Base-by-base conservation (phyloP, 495 filamentous ascomycete genomes). In the Aspergillus wentii region DNA sequence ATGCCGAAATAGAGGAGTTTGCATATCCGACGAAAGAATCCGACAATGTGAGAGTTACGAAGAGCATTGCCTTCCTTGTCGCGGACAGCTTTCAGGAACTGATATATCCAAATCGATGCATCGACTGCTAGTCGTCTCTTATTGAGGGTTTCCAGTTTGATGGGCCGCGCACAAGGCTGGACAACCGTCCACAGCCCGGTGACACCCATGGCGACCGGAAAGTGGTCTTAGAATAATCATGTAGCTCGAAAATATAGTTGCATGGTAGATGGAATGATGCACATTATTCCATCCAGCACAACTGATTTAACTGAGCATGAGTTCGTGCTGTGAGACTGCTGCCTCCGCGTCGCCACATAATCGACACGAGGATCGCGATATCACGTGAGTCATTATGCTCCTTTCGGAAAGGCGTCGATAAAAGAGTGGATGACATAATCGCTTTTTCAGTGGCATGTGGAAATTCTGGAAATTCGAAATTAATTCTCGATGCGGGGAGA, bases 61-160 rank as follows among this genome's bases (percentile, higher is more conserved):
- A 98, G 76, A 1, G 92, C 94, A 54, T 98, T 95, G 26, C 92
- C 92, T 65, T 98, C 92, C 53, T 95, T 94, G 63, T 98, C 92
- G 50, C 92, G 88, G 2, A 98, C 94, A 13, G 92, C 92, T 66
- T 98, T 98, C 44, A 98, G 76, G 56, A 98, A 98, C 57, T 98
- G 92, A 68, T 98, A 98, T 41, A 98, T 96, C 92, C 92, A 98
- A 53, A 97, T 98, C 3, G 88, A 95, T 35, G 94, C 92, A 63
- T 98, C 92, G 59, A 98, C 86, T 19, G 92, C 92, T 41, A 98
- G 80, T 16, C 92, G 87, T 58, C 94, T 95, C 43, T 82, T 83
- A 59, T 95, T 95, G 35, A 98, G 82, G 1, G 92, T 94, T 56
- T 94, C 88, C 49, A 98, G 85, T 62, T 94, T 94, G 42, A 92